A percentile compares a stretch with the other conserved stretches of the same genome.
phyloP scores from a whole-genome alignment of 1,139 yeast species.

The Nakaseomyces nivariensis region DNA sequence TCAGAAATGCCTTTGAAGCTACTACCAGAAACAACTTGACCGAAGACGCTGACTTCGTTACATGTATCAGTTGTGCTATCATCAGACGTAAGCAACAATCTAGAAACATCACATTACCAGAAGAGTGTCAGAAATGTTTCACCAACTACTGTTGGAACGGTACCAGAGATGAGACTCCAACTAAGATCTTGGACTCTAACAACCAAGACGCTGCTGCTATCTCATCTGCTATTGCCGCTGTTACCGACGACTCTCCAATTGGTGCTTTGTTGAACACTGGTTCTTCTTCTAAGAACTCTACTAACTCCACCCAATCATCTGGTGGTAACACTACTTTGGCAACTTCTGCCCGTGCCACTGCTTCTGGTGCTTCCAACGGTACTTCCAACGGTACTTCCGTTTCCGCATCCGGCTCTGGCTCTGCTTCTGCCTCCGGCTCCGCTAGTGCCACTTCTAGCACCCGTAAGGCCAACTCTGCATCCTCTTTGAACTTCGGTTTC shows the following conservation, averaged over 20 bases:
- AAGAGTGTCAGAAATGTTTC: conserved; percentile 68
- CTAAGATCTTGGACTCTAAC: conserved; percentile 6
- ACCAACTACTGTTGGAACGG: conserved; percentile 80
- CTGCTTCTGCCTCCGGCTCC: conserved; percentile 6
- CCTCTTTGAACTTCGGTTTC: conserved; percentile 5
- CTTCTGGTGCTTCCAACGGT: neutral
- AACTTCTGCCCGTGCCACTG: neutral
- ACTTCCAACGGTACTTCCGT: neutral
- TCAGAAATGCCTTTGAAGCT: conserved; percentile 73
- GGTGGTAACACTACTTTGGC: neutral
- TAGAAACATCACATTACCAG: conserved; percentile 49
- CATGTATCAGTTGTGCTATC: conserved; percentile 85
- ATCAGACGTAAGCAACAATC: conserved; percentile 76
- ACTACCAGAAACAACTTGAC: conserved; percentile 67
- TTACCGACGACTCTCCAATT: conserved; percentile 6
- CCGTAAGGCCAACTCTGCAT: conserved; percentile 9
- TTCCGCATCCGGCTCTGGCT: conserved; percentile 6
- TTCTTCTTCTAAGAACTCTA: conserved; percentile 2
- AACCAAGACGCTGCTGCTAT: conserved; percentile 4
- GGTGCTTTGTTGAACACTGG: conserved; percentile 4
- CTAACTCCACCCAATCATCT: conserved; percentile 1
- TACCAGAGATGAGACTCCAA: conserved; percentile 13
- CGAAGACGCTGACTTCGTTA: conserved; percentile 59
- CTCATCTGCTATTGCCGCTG: conserved; percentile 7
- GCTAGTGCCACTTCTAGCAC: conserved; percentile 5